Evolutionary conservation across 306 rosid species (phyloP), one percentile per base, ranked within the genome.

Genomic region (Styphnolobium japonicum): DNA sequence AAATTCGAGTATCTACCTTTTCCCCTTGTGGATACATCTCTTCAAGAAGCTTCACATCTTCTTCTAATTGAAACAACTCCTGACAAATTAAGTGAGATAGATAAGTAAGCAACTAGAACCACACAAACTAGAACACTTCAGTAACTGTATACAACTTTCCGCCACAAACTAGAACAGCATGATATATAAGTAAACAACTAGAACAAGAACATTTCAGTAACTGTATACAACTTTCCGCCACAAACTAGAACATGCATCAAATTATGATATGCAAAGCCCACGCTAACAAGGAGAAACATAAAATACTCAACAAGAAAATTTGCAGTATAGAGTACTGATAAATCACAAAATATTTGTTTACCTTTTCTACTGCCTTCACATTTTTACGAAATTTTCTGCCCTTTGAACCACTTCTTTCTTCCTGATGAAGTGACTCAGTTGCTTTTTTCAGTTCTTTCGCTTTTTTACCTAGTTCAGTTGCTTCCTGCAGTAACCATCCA

Each of bases 11-110:
- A 48, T 18, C 71, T 29, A 91, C 99, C 96, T 91, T 87, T 78
- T 95, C 99, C 73, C 99, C 99, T 84, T 93, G 97, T 49, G 99
- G 99, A 72, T 95, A 95, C 98, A 95, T 83, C 88, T 95, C 99
- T 82, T 95, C 99, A 58, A 95, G 89, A 87, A 95, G 99, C 61
- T 91, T 93, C 67, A 95, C 99, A 64, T 95, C 98, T 85, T 95
- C 99, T 87, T 95, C 99, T 79, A 95, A 83, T 87, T 90, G 99
- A 90, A 86, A 91, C 78, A 95, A 64, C 87, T 95, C 99, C 99
- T 95, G 91, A 36, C 18, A 81, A 83, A 82, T 86, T 77, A 82
- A 42, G 64, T 71, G 78, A 63, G 65, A 80, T 10, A 78, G 67
- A 39, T 45, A 19, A 61, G 55, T 61, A 77, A 63, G 34, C 6